phyloP scores from a whole-genome alignment of 1,284 basidiomycete species.

The Boletus smithii region DNA sequence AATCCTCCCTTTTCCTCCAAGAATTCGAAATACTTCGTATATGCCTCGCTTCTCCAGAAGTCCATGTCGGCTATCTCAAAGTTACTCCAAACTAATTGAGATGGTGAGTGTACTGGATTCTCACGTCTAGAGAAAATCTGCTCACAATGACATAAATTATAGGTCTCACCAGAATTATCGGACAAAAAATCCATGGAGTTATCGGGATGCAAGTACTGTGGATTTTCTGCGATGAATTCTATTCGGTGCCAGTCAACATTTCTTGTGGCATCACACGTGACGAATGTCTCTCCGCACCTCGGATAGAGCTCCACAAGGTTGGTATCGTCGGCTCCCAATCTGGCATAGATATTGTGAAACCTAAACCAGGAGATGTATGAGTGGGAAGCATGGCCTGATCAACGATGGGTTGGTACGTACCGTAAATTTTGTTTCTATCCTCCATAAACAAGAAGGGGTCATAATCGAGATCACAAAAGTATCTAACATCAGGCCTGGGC shows the following conservation, averaged over 20 bases:
- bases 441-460: slow-evolving; percentile 83
- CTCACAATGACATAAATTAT: slow-evolving; percentile 82
- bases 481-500: slow-evolving; percentile 65
- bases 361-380: slow-evolving; percentile 30
- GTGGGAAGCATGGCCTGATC: neutral
- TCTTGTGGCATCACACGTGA: neutral
- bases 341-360: slow-evolving; percentile 75
- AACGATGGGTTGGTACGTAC: slow-evolving; percentile 31
- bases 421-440: slow-evolving; percentile 71
- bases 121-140: slow-evolving; percentile 9
- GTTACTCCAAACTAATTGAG: slow-evolving; percentile 69
- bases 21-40: slow-evolving; percentile 74
- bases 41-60: slow-evolving; percentile 78
- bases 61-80: slow-evolving; percentile 84
- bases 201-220: slow-evolving; percentile 63
- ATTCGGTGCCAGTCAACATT: slow-evolving; percentile 4
- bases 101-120: neutral
- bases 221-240: slow-evolving; percentile 70
- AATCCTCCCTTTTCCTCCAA: slow-evolving; percentile 80
- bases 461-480: slow-evolving; percentile 73
- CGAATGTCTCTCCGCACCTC: slow-evolving; percentile 41
- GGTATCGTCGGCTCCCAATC: slow-evolving; percentile 80
- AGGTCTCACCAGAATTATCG: slow-evolving; percentile 66
- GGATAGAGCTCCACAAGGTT: slow-evolving; percentile 70
- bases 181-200: slow-evolving; percentile 76